These are phyloP conservation scores for Helianthus tuberosus DNA, from an alignment of 129 eudicot species.

Conservation along the genomic window DNA sequence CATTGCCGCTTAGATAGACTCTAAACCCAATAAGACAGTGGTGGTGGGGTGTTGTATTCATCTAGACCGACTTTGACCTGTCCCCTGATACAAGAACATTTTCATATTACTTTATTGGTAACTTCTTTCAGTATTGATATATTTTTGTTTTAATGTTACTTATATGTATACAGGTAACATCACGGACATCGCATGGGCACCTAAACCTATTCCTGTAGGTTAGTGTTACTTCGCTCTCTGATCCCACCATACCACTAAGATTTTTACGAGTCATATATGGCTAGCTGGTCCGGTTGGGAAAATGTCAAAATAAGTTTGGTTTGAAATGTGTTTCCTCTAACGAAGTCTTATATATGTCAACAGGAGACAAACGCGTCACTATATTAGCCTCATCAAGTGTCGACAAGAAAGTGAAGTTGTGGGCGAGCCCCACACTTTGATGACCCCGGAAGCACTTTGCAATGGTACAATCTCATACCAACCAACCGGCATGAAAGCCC, in stretches of 20 bases:
- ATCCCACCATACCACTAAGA: neutral
- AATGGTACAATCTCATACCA: conserved; percentile 13
- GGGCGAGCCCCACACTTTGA: conserved; percentile 71
- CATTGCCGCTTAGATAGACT: neutral
- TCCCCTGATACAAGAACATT: neutral
- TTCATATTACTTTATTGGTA: conserved; percentile 3
- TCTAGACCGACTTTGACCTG: neutral
- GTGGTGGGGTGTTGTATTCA: neutral
- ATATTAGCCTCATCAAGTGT: conserved; percentile 71
- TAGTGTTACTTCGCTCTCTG: conserved; percentile 23
- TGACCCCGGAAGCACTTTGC: conserved; percentile 26
- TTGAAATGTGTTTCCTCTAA: conserved; percentile 11
- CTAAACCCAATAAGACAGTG: neutral
- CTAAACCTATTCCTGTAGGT: conserved; percentile 68
- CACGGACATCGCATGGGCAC: conserved; percentile 94
- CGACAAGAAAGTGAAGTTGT: conserved; percentile 95
- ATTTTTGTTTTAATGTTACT: conserved; percentile 10
- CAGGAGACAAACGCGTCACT: conserved; percentile 53
- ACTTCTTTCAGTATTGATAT: neutral
- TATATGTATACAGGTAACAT: conserved; percentile 70
- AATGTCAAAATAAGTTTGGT: neutral
- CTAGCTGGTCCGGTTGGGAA: neutral
- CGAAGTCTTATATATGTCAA: conserved; percentile 12
- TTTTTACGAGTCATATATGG: neutral
- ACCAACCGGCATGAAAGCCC: conserved; percentile 15